Evolutionary conservation across 1,284 basidiomycete genomes (phyloP).

Genomic region (Amylostereum chailletii): DNA sequence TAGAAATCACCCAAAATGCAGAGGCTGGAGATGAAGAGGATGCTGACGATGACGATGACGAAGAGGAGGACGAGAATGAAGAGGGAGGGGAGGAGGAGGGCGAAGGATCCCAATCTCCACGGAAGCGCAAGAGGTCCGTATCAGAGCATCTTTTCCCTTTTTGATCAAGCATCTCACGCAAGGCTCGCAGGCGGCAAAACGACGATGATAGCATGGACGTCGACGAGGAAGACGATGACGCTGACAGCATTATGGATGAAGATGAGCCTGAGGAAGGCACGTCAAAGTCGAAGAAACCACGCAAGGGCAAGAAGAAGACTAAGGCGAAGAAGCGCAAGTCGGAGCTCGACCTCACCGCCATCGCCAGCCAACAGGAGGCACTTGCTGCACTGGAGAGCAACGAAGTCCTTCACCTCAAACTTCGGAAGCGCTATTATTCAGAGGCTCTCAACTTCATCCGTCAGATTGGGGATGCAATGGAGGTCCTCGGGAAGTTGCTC

Average conservation of each 20-base stretch:
- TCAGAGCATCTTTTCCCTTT: not conserved
- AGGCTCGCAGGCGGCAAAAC: not conserved
- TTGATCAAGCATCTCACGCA: not conserved
- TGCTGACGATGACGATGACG: constrained; percentile 27
- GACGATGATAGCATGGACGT: constrained; percentile 47
- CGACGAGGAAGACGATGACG: constrained; percentile 27
- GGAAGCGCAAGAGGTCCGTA: constrained; percentile 14
- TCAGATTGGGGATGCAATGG: constrained; percentile 73
- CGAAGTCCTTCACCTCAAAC: constrained; percentile 62
- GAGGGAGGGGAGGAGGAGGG: constrained; percentile 24
- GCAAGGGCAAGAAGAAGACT: constrained; percentile 30
- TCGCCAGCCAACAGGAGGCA: constrained; percentile 60
- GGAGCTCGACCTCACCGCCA: constrained; percentile 53
- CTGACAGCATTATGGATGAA: constrained; percentile 21
- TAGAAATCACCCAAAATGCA: constrained; percentile 34
- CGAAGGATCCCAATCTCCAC: constrained; percentile 7
- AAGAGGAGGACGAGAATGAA: constrained; percentile 22
- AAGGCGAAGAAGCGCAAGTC: constrained; percentile 59
- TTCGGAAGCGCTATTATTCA: constrained; percentile 81
- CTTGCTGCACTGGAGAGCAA: constrained; percentile 57
- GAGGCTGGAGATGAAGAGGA: constrained; percentile 29
- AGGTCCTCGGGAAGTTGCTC: constrained; percentile 69
- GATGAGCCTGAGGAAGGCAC: constrained; percentile 16
- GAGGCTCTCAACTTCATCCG: constrained; percentile 87
- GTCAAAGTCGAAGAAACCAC: constrained; percentile 25